Base-by-base conservation (phyloP, 257 asterid species). In the Ehretia macrophylla region DNA sequence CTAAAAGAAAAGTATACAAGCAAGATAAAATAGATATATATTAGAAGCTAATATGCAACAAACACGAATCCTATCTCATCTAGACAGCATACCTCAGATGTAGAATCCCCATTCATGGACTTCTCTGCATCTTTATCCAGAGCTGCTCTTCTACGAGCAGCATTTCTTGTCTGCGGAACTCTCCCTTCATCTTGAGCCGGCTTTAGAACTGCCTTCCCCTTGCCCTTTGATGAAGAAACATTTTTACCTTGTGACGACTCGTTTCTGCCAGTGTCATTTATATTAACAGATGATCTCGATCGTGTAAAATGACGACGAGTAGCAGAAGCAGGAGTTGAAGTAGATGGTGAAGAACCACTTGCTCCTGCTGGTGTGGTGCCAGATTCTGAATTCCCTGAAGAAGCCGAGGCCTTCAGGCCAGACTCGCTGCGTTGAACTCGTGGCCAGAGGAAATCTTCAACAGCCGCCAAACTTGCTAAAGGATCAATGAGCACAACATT, bases 401-500 rank as follows among this genome's bases (percentile, higher is more conserved):
- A 72, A 22, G 67, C 79, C 5, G 86, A 62, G 39, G 90, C 79
- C 75, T 87, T 82, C 70, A 77, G 94, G 78, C 85, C 80, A 22
- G 95, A 75, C 63, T 85, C 95, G 50, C 81, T 79, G 71, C 93
- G 70, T 64, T 85, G 95, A 70, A 94, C 79, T 68, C 95, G 80
- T 16, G 95, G 93, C 97, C 96, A 94, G 22, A 90, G 84, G 72
- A 90, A 94, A 65, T 90, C 96, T 68, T 89, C 99, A 59, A 94
- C 90, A 62, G 96, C 88, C 23, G 96, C 95, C 70, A 94, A 78
- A 81, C 94, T 94, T 55, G 96, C 97, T 62, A 94, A 67, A 14
- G 99, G 97, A 77, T 94, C 97, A 53, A 94, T 87, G 62, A 89
- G 70, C 35, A 94, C 97, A 62, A 94, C 79, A 72, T 90, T 87